Conservation (phyloP, 129 eudicot genomes). For the Heracleum sosnowskyi region DNA sequence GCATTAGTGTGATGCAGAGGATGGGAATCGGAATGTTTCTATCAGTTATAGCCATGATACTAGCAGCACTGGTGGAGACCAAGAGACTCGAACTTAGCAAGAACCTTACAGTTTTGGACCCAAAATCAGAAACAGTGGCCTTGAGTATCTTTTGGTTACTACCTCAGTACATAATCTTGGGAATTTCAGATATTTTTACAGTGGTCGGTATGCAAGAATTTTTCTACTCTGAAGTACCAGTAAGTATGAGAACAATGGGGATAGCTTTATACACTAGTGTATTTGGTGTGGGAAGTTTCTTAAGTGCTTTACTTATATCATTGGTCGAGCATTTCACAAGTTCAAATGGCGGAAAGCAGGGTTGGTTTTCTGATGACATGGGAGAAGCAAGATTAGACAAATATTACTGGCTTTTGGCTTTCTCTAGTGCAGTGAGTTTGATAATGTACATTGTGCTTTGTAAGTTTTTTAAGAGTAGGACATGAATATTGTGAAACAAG, state of each 20-base stretch:
- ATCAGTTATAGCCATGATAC: constrained; percentile 77
- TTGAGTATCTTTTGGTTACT: constrained; percentile 74
- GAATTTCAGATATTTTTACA: constrained; percentile 85
- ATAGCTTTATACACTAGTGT: constrained; percentile 89
- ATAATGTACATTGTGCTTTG: constrained; percentile 45
- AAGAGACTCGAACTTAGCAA: constrained; percentile 34
- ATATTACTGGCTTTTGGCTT: constrained; percentile 81
- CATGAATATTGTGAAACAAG: neutral
- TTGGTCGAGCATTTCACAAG: constrained; percentile 55
- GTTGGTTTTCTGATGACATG: constrained; percentile 94
- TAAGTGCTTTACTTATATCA: constrained; percentile 64
- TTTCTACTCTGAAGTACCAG: constrained; percentile 83
- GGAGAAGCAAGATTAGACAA: constrained; percentile 73
- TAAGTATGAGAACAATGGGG: constrained; percentile 83
- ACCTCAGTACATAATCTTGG: constrained; percentile 73
- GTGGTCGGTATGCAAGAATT: constrained; percentile 98
- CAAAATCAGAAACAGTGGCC: constrained; percentile 13
- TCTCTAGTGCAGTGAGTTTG: constrained; percentile 60
- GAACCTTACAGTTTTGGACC: constrained; percentile 3
- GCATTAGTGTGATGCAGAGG: constrained; percentile 74
- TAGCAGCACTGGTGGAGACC: constrained; percentile 70
- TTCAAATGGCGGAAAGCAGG: constrained; percentile 24
- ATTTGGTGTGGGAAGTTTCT: constrained; percentile 85
- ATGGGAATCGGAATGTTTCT: constrained; percentile 91
- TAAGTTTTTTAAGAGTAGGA: constrained; percentile 36